Conservation (phyloP, 2,329 filamentous ascomycete genomes). For the Microdochium paspali region DNA sequence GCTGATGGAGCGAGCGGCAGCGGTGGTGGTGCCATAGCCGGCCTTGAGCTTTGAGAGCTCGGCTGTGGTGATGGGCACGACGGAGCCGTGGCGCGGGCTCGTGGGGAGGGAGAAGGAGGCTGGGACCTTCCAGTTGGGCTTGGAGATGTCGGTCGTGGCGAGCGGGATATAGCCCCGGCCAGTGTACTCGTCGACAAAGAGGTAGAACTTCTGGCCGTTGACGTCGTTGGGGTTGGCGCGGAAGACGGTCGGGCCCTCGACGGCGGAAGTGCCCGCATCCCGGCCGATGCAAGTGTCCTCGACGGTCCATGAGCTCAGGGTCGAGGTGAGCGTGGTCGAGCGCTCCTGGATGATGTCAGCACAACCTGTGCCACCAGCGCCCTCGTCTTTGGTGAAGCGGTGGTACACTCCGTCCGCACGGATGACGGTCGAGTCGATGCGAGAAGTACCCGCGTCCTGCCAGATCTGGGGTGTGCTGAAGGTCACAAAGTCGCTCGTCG, state of each 20-base stretch:
- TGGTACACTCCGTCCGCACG: slow-evolving; percentile 31
- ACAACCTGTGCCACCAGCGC: slow-evolving; percentile 36
- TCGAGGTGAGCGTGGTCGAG: slow-evolving; percentile 28
- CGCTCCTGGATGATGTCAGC: slow-evolving; percentile 44
- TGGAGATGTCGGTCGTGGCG: slow-evolving; percentile 37
- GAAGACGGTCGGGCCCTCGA: slow-evolving; percentile 44
- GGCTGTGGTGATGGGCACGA: slow-evolving; percentile 37
- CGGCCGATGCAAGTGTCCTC: slow-evolving; percentile 38
- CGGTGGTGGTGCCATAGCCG: not conserved
- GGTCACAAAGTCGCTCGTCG: slow-evolving; percentile 38
- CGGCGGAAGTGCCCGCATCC: slow-evolving; percentile 34
- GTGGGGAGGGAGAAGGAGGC: slow-evolving; percentile 32
- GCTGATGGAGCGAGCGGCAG: not conserved
- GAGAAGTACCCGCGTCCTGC: slow-evolving; percentile 40
- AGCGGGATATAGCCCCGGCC: slow-evolving; percentile 43
- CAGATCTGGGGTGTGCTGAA: slow-evolving; percentile 36
- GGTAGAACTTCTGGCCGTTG: slow-evolving; percentile 42
- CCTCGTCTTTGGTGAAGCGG: slow-evolving; percentile 47
- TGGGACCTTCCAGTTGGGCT: slow-evolving; percentile 37
- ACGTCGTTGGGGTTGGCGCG: slow-evolving; percentile 37
- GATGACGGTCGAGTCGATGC: slow-evolving; percentile 43
- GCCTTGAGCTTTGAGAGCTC: slow-evolving; percentile 26
- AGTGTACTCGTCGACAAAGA: slow-evolving; percentile 45
- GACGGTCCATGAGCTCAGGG: slow-evolving; percentile 30
- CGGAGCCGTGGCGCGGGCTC: slow-evolving; percentile 43